phyloP scores from a whole-genome alignment of 2,329 filamentous ascomycete species.

The Stachybotrys elegans region DNA sequence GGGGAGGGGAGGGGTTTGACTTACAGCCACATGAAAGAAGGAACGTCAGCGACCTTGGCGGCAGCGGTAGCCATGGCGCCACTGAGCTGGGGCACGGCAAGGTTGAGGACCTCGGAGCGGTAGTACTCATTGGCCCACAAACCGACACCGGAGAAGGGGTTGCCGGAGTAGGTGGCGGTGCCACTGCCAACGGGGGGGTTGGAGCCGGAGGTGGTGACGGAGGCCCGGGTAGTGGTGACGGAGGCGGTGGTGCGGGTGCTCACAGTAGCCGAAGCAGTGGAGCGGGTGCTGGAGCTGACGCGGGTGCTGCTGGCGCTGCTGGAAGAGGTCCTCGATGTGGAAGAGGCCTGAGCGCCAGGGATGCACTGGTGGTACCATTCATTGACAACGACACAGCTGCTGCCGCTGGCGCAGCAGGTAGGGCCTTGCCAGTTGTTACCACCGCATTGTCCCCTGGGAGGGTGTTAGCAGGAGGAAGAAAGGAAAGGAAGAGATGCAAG shows the following conservation, averaged over 20 bases:
- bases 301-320: conserved; percentile 13
- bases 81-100: conserved; percentile 59
- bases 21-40: conserved; percentile 49
- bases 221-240: conserved; percentile 13
- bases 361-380: conserved; percentile 32
- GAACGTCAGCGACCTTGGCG: conserved; percentile 45
- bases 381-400: conserved; percentile 28
- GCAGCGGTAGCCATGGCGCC: conserved; percentile 48
- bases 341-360: conserved; percentile 13
- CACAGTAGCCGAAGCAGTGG: neutral
- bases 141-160: conserved; percentile 45
- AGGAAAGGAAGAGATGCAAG: neutral
- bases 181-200: conserved; percentile 22
- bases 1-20: too few relatives aligned
- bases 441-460: conserved; percentile 35
- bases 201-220: conserved; percentile 14
- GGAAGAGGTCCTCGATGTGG: conserved; percentile 12
- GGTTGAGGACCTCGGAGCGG: conserved; percentile 45
- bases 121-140: conserved; percentile 52
- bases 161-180: conserved; percentile 44
- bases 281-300: conserved; percentile 11
- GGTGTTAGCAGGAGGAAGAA: neutral
- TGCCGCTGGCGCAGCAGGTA: conserved; percentile 38
- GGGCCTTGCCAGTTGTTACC: conserved; percentile 37
- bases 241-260: neutral